Conservation (phyloP, 768 basidiomycete genomes). For the Pisolithus tinctorius region DNA sequence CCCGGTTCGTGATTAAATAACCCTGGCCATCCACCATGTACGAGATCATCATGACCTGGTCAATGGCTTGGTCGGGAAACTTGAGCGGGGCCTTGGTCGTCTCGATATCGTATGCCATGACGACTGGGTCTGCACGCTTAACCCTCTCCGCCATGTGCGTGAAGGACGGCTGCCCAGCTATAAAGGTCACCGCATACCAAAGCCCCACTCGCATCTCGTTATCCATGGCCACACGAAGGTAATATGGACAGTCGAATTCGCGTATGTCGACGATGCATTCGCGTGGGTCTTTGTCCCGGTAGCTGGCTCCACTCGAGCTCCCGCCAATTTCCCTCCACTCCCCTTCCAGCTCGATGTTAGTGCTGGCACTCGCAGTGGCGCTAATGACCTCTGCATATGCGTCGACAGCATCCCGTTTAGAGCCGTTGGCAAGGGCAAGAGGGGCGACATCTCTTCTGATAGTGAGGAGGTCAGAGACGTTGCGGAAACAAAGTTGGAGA, state of each 20-base stretch:
- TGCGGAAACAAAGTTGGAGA: slow-evolving; percentile 84
- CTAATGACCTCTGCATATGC: slow-evolving; percentile 96
- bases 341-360: slow-evolving; percentile 64
- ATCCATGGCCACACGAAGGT: slow-evolving; percentile 98
- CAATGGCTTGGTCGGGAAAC: slow-evolving; percentile 91
- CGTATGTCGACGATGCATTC: slow-evolving; percentile 92
- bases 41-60: slow-evolving; percentile 99
- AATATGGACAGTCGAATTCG: slow-evolving; percentile 96
- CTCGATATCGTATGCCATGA: slow-evolving; percentile 99
- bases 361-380: slow-evolving; percentile 59
- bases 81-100: slow-evolving; percentile 99
- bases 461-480: slow-evolving; percentile 84
- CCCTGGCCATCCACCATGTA: slow-evolving; percentile 99
- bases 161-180: slow-evolving; percentile 72
- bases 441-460: slow-evolving; percentile 88
- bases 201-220: slow-evolving; percentile 94
- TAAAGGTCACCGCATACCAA: slow-evolving; percentile 92
- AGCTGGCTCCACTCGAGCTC: slow-evolving; percentile 32
- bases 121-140: slow-evolving; percentile 97
- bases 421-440: slow-evolving; percentile 81
- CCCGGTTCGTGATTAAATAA: slow-evolving; percentile 94
- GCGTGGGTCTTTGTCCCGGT: slow-evolving; percentile 70
- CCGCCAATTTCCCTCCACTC: slow-evolving; percentile 47
- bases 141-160: slow-evolving; percentile 72
- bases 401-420: slow-evolving; percentile 92